Base-by-base conservation (phyloP, 768 basidiomycete genomes). In the Lentinula boryana region DNA sequence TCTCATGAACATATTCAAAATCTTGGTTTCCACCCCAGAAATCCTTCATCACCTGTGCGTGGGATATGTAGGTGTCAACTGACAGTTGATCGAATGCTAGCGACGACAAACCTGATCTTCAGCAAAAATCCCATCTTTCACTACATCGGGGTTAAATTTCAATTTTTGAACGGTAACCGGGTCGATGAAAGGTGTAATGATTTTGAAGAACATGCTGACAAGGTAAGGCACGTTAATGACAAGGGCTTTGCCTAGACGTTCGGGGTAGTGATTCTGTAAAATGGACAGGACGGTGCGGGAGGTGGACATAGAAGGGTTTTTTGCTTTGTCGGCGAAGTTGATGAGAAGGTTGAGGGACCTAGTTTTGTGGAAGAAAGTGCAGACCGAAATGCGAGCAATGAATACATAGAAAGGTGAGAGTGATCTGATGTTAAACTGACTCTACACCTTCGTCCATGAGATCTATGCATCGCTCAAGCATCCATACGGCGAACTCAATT, bases 201-300 rank as follows among this genome's bases (percentile, higher is more conserved):
- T 71, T 65, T 87, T 91, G 78, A 84, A 88, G 73, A 93, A 93
- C 0, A 83, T 78, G 59, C 82, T 84, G 55, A 93, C 68, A 54
- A 91, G 69, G 76, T 85, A 93, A 3, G 93, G 93, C n/a, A 94
- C 80, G 66, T 94, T 90, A 61, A 87, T 78, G 67, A 93, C 84
- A 46, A 92, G 72, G 1, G 91, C 82, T 32, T 71, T 69, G 27
- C 91, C 92, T 36, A 96, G 84, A 3, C 94, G 85, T 70, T 96
- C 94, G 0, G 92, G 92, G 66, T 93, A 94, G 68, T 94, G 91
- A 23, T 84, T 81, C 67, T 93, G 91, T 13, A 93, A 77, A 65
- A 91, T 88, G 69, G 79, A 72, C 57, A 88, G 78, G 12, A 84
- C 80, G 6, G 79, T 66, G 5, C 78, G 73, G 8, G 81, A 69